phyloP scores from a whole-genome alignment of 129 eudicot genomes.

The Daucus carota region DH1_v3.0 NC_030381.2:34414001-34414500 shows the following conservation, averaged over 20 bases:
- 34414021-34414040: neutral
- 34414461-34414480: constrained; percentile 76
- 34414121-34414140: neutral
- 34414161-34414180: neutral
- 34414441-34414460: constrained; percentile 75
- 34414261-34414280: constrained; percentile 40
- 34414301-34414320: constrained; percentile 66
- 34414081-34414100: neutral
- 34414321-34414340: constrained; percentile 51
- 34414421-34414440: constrained; percentile 43
- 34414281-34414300: constrained; percentile 34
- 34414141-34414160: neutral
- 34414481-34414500: constrained; percentile 42
- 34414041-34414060: neutral
- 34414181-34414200: neutral
- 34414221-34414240: constrained; percentile 87
- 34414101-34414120: neutral
- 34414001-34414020: neutral
- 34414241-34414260: constrained; percentile 60
- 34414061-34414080: neutral
- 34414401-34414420: neutral
- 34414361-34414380: neutral
- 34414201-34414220: constrained; percentile 78
- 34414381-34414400: neutral
- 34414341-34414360: constrained; percentile 64